Conservation (phyloP, 83 land plant genomes). For the Picea engelmannii region DNA sequence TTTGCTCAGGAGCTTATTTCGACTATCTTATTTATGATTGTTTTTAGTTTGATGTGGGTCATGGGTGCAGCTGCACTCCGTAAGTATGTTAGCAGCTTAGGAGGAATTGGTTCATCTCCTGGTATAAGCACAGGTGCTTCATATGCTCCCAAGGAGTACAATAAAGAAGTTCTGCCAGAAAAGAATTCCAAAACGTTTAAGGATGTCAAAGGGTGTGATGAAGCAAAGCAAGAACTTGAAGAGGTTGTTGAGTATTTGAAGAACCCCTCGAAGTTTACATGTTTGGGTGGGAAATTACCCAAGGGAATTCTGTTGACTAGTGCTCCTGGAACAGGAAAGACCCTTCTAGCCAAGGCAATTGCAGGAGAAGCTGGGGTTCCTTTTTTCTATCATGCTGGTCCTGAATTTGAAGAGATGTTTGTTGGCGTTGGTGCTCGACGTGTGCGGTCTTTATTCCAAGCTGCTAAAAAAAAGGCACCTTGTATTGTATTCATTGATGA, state of each 20-base stretch:
- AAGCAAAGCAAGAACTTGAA: slow-evolving; percentile 96
- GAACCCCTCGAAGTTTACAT: slow-evolving; percentile 94
- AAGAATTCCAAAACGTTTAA: slow-evolving; percentile 97
- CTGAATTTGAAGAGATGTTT: too few relatives aligned
- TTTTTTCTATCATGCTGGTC: too few relatives aligned
- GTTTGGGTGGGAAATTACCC: slow-evolving; percentile 97
- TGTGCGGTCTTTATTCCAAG: too few relatives aligned
- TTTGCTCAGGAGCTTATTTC: slow-evolving; percentile 88
- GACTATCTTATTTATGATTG: slow-evolving; percentile 78
- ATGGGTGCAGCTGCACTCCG: slow-evolving; percentile 92
- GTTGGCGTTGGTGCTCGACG: too few relatives aligned
- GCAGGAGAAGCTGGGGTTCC: too few relatives aligned
- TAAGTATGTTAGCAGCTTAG: slow-evolving; percentile 88
- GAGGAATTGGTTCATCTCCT: slow-evolving; percentile 78
- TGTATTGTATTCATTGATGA: too few relatives aligned
- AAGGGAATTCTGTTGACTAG: slow-evolving; percentile 99
- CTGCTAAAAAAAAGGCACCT: too few relatives aligned
- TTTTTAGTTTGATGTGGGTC: slow-evolving; percentile 82
- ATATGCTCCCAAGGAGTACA: slow-evolving; percentile 90
- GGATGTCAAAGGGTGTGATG: slow-evolving; percentile 99
- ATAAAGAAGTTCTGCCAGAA: slow-evolving; percentile 88
- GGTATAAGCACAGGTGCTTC: slow-evolving; percentile 87
- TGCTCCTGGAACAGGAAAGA: slow-evolving; percentile 99
- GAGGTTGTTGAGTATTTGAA: slow-evolving; percentile 95
- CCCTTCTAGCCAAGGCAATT: slow-evolving; percentile 65